Base-by-base conservation (phyloP, 1,284 basidiomycete genomes). In the Microbotryum scabiosae region DNA sequence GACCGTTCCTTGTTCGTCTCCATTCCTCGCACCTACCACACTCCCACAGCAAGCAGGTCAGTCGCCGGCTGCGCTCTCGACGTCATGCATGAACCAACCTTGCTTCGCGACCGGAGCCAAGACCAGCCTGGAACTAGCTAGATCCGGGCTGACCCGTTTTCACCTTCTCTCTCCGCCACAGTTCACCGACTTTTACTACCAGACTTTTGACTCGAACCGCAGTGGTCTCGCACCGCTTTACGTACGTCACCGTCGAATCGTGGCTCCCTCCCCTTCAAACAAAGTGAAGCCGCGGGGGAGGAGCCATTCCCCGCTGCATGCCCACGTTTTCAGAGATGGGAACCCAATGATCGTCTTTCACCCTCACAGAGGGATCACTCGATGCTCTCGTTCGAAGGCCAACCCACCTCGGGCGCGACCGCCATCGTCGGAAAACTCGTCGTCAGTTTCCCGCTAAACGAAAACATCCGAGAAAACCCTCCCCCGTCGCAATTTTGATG, bases 341-440 rank as follows among this genome's bases (percentile, higher is more conserved):
- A 18, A 16, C 14, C 16, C 36, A 18, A 41, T 41, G 5, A 5
- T 41, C 36, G 5, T 12, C 14, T 18, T 18, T 41, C 36, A 12
- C 36, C 5, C 10, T 7, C 64, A 25, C 73, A 97, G 94, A 84
- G 92, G 66, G 78, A 81, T 32, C 64, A 75, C 56, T 97, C 93
- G 25, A 97, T 96, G 90, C 79, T 98, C 71, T 85, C 87, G 12
- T 98, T 85, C 78, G 93, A 98, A 78, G 82, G 83, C 25, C 64
- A 74, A 43, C 84, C 81, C 57, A 78, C 85, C 66, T 78, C 82
- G 63, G 90, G 93, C 30, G 77, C 73, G 0, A 43, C 57, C 0
- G 73, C 70, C 26, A 94, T 97, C 75, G 73, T 81, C n/a, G 84
- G 87, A 73, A 96, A 97, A 77, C 80, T 97, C 56, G 79, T 77